Evolutionary conservation across 176 grass and related monocot genomes (phyloP), one percentile per base, ranked within the genome.

Genomic region (Olyra latifolia): DNA sequence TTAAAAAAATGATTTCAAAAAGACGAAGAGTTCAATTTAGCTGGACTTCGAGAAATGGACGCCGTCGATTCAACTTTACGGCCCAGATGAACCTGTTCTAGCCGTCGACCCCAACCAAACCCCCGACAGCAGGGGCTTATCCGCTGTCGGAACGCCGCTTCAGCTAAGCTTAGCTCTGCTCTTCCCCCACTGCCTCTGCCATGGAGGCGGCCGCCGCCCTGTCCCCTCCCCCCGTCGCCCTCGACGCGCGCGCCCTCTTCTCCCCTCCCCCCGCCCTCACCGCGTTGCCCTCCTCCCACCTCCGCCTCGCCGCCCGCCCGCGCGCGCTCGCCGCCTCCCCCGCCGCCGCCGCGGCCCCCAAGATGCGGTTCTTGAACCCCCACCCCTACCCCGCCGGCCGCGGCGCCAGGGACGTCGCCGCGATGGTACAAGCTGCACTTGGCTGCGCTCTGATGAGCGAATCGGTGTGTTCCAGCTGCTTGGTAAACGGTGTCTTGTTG

Each of bases 121-220:
- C 66, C 73, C 25, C 29, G 30, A 29, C 60, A 12, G 52, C 78
- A 13, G 62, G 83, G 69, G 32, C 81, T 89, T 89, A 88, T 88
- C 87, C 75, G 87, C 49, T 66, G 41, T 67, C 49, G 67, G 60
- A 48, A 72, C 38, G 32, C 59, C 32, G 10, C 78, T 15, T 32
- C 23, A 7, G 59, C 35, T 32, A 14, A 7, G 59, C 35, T 66
- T 73, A 72, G 39, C 63, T 70, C 42, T 71, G 41, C 66, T 62
- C 24, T 54, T 43, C 78, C 16, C 24, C 63, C 49, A 40, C 74
- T n/a, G 60, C 17, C 60, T 46, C 71, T 16, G 55, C 76, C 71
- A 85, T 89, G 87, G 82, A 85, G 87, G 87, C 87, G 41, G 76
- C 79, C 79, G 64, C 79, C 61, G 64, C 55, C 40, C 16, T 86